phyloP scores from a whole-genome alignment of 2,329 filamentous ascomycete genomes.

The Aspergillus uvarum region DNA sequence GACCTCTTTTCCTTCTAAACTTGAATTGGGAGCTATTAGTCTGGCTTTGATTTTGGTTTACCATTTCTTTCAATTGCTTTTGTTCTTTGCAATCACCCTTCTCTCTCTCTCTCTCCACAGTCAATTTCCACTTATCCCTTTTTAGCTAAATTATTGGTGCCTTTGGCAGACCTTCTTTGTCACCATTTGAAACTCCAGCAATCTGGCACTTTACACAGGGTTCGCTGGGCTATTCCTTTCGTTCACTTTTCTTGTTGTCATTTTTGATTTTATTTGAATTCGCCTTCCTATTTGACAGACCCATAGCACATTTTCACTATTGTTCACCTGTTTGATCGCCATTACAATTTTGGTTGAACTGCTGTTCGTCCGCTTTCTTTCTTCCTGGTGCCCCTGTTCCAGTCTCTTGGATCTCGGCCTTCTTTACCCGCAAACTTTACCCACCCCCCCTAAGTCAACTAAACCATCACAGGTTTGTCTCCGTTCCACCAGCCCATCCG shows the following conservation, averaged over 20 bases:
- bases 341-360: slow-evolving; percentile 5
- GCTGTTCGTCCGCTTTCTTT: slow-evolving; percentile 7
- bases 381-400: slow-evolving; percentile 6
- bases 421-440: slow-evolving; percentile 9
- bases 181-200: slow-evolving; percentile 18
- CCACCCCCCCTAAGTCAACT: slow-evolving; percentile 15
- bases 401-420: slow-evolving; percentile 5
- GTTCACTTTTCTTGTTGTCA: background rate
- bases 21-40: background rate
- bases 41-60: slow-evolving; percentile 6
- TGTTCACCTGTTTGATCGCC: slow-evolving; percentile 11
- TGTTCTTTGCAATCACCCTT: slow-evolving; percentile 43
- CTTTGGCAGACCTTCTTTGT: slow-evolving; percentile 16
- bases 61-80: slow-evolving; percentile 35
- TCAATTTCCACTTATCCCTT: slow-evolving; percentile 18
- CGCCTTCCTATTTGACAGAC: slow-evolving; percentile 3
- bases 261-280: background rate
- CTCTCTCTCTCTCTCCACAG: slow-evolving; percentile 17
- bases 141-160: slow-evolving; percentile 15
- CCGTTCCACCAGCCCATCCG: slow-evolving; percentile 28
- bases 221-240: slow-evolving; percentile 1
- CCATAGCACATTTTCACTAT: slow-evolving; percentile 9
- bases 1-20: background rate
- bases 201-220: slow-evolving; percentile 14
- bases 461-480: slow-evolving; percentile 21